Evolutionary conservation across 2,329 filamentous ascomycete species (phyloP), one percentile per base, ranked within the genome.

Genomic region (Aspergillus viridinutans): DNA sequence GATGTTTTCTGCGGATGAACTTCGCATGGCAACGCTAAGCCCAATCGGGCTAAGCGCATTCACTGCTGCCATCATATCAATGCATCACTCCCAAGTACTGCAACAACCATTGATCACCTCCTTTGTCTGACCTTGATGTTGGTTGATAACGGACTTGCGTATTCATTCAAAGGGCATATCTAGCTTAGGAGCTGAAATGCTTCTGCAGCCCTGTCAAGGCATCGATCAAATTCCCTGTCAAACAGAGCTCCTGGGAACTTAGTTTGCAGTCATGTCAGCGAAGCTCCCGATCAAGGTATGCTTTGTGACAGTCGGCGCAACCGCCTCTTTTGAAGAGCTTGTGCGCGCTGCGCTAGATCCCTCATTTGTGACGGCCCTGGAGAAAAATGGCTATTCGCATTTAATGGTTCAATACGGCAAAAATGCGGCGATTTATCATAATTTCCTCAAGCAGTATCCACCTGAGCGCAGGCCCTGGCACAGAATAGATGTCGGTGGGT

Each of bases 281-380:
- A 55, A 55, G 20, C 21, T 20, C 54, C 9, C 45, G 56, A n/a
- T 20, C 50, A 80, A 78, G 61, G 49, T 75, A 53, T 94, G 90
- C 71, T 90, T 99, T 63, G 88, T 97, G 55, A 97, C 94, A 0
- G 89, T 96, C 29, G 94, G 94, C 56, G 93, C 94, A 5, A 99
- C 93, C 0, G 92, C 92, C 17, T 84, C 88, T 21, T 99, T 99
- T 74, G 80, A 82, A 53, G 74, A 80, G 6, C 83, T 99, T 2
- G 82, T 96, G 55, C 75, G 81, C 47, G 83, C 87, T 32, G 83
- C 88, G 10, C 77, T 95, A 5, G 76, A 81, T 20, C 75, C 81
- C 0, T 65, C 72, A 0, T 92, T 94, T 68, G 79, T 95, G 59
- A 64, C 77, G 5, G 78, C 81, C 4, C 81, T 97, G 12, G 68